Base-by-base conservation (phyloP, 768 basidiomycete genomes). In the Baorangia bicolor region DNA sequence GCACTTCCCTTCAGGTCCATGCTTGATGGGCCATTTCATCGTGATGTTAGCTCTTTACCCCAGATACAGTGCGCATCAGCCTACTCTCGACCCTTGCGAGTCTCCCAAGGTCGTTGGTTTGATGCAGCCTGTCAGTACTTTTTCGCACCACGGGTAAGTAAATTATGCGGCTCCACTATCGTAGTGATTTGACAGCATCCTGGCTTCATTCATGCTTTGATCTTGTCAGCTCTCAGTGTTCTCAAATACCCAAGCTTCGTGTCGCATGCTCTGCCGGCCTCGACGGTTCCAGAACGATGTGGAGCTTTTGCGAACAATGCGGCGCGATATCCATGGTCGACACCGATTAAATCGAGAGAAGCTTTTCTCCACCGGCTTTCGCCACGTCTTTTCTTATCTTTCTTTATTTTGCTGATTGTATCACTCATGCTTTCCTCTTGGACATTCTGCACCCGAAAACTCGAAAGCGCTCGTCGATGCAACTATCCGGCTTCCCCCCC, bases 301-400 rank as follows among this genome's bases (percentile, higher is more conserved):
- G 90, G 90, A 86, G 85, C 65, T 86, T 88, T 69, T 92, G 90
- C 71, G 90, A 91, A 78, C 80, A 90, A 76, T 92, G 90, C 70
- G 90, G 90, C 72, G 87, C 90, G 55, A 91, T 92, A 71, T 89
- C 89, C 59, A 91, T 91, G 86, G 87, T 92, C 73, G 87, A 91
- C 67, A 79, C 79, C 73, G 86, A 88, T 72, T 87, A 74, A 63
- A 16, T 48, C 34, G 21, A 39, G n/a, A 55, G 27, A 51, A 37
- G 45, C 18, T 12, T 30, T 23, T 21, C 25, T 48, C 57, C 38
- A 33, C 35, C 31, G 51, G 58, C 55, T 56, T 51, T 43, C 42
- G 58, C 58, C 56, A 43, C 30, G 33, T 45, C 28, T 58, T 64
- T 66, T 59, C 59, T 66, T 66, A 64, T 66, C 57, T 58, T 58